Conservation (phyloP, 768 basidiomycete genomes). For the Hypsizygus marmoreus region DNA sequence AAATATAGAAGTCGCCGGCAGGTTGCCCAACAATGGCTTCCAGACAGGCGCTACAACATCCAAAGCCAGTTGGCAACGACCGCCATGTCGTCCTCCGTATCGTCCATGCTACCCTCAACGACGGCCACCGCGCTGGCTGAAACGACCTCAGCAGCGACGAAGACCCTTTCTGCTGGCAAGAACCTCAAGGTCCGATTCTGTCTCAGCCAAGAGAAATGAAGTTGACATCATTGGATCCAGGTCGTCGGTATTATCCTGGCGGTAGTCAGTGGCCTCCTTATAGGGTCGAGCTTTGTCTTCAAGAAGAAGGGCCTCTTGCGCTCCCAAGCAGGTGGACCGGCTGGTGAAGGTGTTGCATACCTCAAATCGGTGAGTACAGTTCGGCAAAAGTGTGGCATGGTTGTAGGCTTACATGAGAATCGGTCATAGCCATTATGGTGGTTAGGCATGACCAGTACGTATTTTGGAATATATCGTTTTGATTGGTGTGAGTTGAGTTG, state of each 20-base stretch:
- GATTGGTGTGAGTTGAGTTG: conserved; percentile 2
- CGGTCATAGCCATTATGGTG: conserved; percentile 79
- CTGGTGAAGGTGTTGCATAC: conserved; percentile 90
- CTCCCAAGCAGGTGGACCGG: conserved; percentile 76
- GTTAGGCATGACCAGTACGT: conserved; percentile 86
- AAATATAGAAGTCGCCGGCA: background rate
- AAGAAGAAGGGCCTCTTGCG: conserved; percentile 94
- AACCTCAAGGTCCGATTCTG: conserved; percentile 53
- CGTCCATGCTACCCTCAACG: conserved; percentile 34
- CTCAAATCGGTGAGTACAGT: conserved; percentile 78
- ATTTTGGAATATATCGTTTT: background rate
- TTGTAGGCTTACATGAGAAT: conserved; percentile 14
- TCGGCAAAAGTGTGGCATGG: conserved; percentile 2
- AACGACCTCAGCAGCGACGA: conserved; percentile 37
- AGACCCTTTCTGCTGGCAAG: conserved; percentile 35
- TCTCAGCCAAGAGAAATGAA: background rate
- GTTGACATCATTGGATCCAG: conserved; percentile 35
- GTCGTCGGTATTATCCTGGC: conserved; percentile 80
- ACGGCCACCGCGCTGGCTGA: conserved; percentile 38
- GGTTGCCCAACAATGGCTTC: background rate
- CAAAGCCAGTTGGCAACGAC: conserved; percentile 14
- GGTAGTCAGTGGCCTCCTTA: conserved; percentile 78
- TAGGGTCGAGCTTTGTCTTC: conserved; percentile 92
- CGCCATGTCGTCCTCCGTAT: conserved; percentile 27
- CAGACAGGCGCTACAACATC: background rate